Evolutionary conservation across 345 rosid species (phyloP).

Genomic region (Laguncularia racemosa): DNA sequence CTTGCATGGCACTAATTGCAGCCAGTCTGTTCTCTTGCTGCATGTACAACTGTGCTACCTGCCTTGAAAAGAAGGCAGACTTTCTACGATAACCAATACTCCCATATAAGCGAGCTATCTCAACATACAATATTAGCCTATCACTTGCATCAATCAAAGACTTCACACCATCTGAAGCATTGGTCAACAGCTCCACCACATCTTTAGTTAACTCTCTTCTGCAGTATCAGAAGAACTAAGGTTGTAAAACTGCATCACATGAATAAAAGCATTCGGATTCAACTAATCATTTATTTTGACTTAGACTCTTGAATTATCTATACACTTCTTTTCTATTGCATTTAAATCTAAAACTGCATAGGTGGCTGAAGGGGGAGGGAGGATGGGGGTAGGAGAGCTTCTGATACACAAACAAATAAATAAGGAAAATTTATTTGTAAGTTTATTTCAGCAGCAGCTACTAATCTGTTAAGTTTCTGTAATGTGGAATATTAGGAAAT

Average conservation of each 20-base stretch:
- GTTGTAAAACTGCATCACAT: no score
- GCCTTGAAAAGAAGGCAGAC: conserved; percentile 98
- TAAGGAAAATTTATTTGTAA: no score
- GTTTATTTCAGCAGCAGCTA: no score
- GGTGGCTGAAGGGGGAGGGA: no score
- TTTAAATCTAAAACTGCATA: no score
- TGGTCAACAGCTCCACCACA: conserved; percentile 80
- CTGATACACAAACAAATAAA: no score
- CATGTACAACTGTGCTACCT: conserved; percentile 92
- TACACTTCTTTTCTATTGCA: no score
- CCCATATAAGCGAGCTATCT: conserved; percentile 92
- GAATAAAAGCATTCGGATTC: neutral
- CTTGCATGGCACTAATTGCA: conserved; percentile 95
- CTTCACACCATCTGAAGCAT: conserved; percentile 95
- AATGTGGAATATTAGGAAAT: no score
- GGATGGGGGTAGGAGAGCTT: no score
- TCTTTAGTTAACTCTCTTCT: conserved; percentile 89
- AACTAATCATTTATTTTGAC: no score
- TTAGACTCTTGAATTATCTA: no score
- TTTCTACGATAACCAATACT: conserved; percentile 84
- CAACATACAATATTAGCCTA: conserved; percentile 78
- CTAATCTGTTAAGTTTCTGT: no score
- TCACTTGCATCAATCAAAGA: conserved; percentile 93
- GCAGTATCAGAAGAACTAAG: conserved; percentile 10
- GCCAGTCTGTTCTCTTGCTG: conserved; percentile 90